phyloP scores from a whole-genome alignment of 2,329 filamentous ascomycete species.

The Metarhizium rileyi region DNA sequence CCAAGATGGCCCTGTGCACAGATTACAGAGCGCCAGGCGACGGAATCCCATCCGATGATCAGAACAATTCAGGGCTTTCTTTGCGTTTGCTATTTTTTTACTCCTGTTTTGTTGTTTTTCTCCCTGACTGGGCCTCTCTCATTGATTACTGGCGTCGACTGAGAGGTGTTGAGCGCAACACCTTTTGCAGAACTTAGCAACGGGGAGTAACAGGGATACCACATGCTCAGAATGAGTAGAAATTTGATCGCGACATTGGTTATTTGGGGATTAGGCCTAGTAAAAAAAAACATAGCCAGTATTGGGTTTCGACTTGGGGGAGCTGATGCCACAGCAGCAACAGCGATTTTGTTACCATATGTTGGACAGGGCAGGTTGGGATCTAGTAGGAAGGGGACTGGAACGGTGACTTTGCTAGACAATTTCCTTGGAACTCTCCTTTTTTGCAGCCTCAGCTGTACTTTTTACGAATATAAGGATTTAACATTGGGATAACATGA shows the following conservation, averaged over 20 bases:
- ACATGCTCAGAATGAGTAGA: not conserved
- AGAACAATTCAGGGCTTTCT: not conserved
- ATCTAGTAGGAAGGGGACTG: not conserved
- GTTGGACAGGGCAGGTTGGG: not conserved
- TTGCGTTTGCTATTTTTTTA: not conserved
- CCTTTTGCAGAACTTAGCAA: not conserved
- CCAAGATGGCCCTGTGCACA: not conserved
- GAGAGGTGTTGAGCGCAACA: not conserved
- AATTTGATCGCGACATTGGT: not conserved
- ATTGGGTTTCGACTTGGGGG: not conserved
- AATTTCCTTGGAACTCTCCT: not conserved
- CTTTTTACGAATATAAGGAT: not conserved
- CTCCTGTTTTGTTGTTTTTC: not conserved
- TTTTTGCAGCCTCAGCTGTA: not conserved
- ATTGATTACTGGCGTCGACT: not conserved
- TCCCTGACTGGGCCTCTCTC: not conserved
- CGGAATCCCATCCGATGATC: not conserved
- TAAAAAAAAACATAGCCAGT: not conserved
- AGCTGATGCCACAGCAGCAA: not conserved
- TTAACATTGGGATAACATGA: not conserved
- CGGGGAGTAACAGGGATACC: not conserved
- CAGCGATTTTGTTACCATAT: not conserved
- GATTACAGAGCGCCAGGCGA: not conserved
- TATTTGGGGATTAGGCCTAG: not conserved
- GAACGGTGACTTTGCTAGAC: not conserved